A percentile compares a stretch with the other conserved stretches of the same genome.
These are phyloP conservation scores for Penicillium paxilli DNA, from an alignment of 495 filamentous ascomycete genomes.

Conservation along the genomic window DNA sequence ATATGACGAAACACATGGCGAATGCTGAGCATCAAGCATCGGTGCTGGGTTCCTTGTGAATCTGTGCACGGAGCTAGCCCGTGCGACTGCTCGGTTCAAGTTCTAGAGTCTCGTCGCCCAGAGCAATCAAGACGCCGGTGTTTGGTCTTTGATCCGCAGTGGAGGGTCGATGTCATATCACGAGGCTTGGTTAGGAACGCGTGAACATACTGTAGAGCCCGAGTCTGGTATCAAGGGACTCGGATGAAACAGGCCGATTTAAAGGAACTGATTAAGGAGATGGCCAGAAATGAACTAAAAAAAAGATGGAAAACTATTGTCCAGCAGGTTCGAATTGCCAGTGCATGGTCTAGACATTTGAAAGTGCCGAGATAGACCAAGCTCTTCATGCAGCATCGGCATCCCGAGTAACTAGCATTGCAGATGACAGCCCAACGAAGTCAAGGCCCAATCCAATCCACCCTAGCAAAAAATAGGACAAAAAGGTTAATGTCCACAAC, in stretches of 20 bases:
- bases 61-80: too few relatives aligned
- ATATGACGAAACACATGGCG: background rate
- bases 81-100: background rate
- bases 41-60: background rate
- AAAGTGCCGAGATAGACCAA: background rate
- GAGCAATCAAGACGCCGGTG: slow-evolving; percentile 1
- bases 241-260: too few relatives aligned
- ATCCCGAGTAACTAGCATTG: slow-evolving; percentile 4
- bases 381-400: slow-evolving; percentile 7
- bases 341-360: too few relatives aligned
- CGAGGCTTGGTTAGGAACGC: background rate
- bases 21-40: background rate
- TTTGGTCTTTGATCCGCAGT: background rate
- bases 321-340: too few relatives aligned
- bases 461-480: background rate
- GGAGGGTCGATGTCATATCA: slow-evolving; percentile 1
- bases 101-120: slow-evolving; percentile 11
- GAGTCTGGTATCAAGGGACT: too few relatives aligned
- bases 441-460: background rate
- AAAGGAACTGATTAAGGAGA: too few relatives aligned
- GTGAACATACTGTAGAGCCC: too few relatives aligned
- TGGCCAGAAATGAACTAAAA: too few relatives aligned
- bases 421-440: background rate
- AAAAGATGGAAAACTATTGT: too few relatives aligned
- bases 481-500: too few relatives aligned